A percentile compares a stretch with the other conserved stretches of the same genome.
Evolutionary conservation across 2,329 filamentous ascomycete species (phyloP).

Genomic region (Fusarium tanahbumbuense): DNA sequence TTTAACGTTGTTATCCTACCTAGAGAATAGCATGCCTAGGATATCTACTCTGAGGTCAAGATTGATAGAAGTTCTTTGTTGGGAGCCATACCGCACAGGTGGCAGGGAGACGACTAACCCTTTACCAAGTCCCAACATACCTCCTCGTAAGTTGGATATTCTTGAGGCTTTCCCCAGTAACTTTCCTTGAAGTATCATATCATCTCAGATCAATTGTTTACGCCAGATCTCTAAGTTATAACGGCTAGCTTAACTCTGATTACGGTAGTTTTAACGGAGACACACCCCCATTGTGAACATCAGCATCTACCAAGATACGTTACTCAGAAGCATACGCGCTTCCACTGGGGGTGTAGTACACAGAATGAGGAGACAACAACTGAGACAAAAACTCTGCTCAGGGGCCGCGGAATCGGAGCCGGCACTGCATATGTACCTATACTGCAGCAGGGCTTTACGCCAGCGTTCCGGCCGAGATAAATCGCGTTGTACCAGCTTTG

Average conservation of each 20-base stretch:
- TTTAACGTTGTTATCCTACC: background rate
- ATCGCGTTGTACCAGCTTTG: slow-evolving; percentile 31
- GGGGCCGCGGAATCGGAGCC: slow-evolving; percentile 30
- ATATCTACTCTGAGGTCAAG: slow-evolving; percentile 2
- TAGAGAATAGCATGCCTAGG: slow-evolving; percentile 10
- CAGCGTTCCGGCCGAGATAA: slow-evolving; percentile 34
- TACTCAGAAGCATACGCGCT: background rate
- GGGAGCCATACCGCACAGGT: background rate
- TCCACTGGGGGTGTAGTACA: background rate
- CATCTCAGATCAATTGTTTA: background rate
- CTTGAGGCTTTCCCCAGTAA: background rate
- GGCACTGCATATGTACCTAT: slow-evolving; percentile 8
- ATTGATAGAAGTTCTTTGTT: background rate
- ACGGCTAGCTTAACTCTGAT: background rate
- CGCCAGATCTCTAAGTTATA: background rate
- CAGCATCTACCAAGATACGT: background rate
- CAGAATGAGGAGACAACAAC: slow-evolving; percentile 27
- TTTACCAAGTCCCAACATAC: background rate
- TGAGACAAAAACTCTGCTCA: slow-evolving; percentile 28
- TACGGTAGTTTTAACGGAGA: background rate
- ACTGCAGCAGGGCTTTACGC: slow-evolving; percentile 16
- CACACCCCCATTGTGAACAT: background rate
- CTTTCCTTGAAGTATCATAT: background rate
- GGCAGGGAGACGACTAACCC: too few species aligned
- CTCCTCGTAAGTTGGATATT: background rate